Evolutionary conservation across 2,329 filamentous ascomycete genomes (phyloP).

Genomic region (Microcyclosporella mali): DNA sequence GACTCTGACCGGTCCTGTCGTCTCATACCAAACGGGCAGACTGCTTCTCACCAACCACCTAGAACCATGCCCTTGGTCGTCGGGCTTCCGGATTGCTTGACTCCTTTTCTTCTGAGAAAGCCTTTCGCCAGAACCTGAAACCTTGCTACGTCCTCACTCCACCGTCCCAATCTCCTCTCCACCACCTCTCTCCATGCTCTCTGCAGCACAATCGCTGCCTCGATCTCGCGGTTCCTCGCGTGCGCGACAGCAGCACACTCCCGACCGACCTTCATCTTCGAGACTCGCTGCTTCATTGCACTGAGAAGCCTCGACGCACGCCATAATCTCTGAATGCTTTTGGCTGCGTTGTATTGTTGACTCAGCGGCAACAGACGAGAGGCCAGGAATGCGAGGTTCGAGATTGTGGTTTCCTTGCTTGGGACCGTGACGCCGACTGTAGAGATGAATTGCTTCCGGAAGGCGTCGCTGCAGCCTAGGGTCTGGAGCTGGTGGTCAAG

Average conservation of each 20-base stretch:
- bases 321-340: constrained; percentile 49
- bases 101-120: constrained; percentile 31
- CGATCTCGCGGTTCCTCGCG: constrained; percentile 36
- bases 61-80: background rate
- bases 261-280: constrained; percentile 38
- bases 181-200: constrained; percentile 38
- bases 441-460: constrained; percentile 40
- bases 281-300: constrained; percentile 17
- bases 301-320: constrained; percentile 26
- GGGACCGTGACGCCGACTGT: constrained; percentile 38
- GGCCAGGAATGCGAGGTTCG: constrained; percentile 54
- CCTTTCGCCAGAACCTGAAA: constrained; percentile 43
- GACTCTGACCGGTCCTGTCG: no score
- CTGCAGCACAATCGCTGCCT: constrained; percentile 41
- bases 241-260: constrained; percentile 45
- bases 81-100: no score
- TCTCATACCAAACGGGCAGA: no score
- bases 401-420: constrained; percentile 49
- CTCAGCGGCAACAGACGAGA: constrained; percentile 51
- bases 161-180: constrained; percentile 28
- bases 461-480: constrained; percentile 39
- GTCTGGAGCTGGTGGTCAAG: constrained; percentile 35
- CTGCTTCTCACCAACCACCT: no score
- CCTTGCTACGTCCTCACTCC: constrained; percentile 34
- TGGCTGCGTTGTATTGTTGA: constrained; percentile 45